phyloP scores from a whole-genome alignment of 139 green algal species.

The Volvox africanus region DNA sequence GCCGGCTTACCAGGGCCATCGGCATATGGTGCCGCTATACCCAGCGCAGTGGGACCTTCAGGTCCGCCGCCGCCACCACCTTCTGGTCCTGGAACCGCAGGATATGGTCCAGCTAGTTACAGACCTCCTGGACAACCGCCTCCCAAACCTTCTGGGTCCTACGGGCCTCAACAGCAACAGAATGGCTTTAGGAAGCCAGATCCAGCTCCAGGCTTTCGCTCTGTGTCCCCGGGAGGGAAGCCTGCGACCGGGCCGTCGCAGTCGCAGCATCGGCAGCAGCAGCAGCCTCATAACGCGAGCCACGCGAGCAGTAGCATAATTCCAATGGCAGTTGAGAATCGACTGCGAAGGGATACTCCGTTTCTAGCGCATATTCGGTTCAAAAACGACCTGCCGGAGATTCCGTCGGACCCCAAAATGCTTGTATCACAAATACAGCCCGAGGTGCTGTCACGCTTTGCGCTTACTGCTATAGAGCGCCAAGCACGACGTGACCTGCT shows the following conservation, averaged over 20 bases:
- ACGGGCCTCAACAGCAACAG: neutral
- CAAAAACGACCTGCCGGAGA: constrained; percentile 79
- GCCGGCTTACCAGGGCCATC: constrained; percentile 14
- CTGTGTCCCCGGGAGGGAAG: neutral
- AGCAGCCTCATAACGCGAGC: neutral
- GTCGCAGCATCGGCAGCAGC: neutral
- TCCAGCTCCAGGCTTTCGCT: constrained; percentile 3
- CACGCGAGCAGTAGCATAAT: neutral
- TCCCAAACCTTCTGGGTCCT: neutral
- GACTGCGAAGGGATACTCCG: constrained; percentile 68
- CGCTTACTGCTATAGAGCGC: constrained; percentile 73
- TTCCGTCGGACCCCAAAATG: constrained; percentile 83
- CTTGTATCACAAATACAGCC: constrained; percentile 67
- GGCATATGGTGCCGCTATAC: neutral
- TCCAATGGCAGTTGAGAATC: constrained; percentile 39
- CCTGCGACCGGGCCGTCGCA: neutral
- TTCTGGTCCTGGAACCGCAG: neutral
- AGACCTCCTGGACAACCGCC: neutral
- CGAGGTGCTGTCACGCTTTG: constrained; percentile 67
- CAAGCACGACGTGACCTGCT: constrained; percentile 70
- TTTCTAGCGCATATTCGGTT: constrained; percentile 80
- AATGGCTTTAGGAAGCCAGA: constrained; percentile 3
- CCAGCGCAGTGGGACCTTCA: neutral
- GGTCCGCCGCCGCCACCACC: constrained; percentile 15
- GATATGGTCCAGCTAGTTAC: constrained; percentile 7